Percentiles rank a stretch among this genome's conserved stretches.
phyloP scores from a whole-genome alignment of 2,329 filamentous ascomycete genomes.

The Erysiphe pulchra region DNA sequence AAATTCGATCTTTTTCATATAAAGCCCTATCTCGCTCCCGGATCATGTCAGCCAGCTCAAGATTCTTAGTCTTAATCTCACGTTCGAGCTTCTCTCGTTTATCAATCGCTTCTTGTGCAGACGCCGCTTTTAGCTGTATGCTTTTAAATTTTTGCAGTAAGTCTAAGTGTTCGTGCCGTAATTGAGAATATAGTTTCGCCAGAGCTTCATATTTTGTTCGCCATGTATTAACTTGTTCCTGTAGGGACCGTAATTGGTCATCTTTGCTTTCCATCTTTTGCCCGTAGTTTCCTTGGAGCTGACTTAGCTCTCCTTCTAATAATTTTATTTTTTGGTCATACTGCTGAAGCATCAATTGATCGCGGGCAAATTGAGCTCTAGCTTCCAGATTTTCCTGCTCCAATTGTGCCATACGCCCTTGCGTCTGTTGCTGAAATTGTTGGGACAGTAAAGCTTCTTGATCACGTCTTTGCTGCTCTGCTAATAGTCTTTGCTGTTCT shows the following conservation, averaged over 20 bases:
- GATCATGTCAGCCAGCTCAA: slow-evolving; percentile 98
- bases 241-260: slow-evolving; percentile 74
- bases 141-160: slow-evolving; percentile 89
- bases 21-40: slow-evolving; percentile 79
- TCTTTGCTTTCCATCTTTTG: slow-evolving; percentile 78
- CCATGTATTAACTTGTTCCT: slow-evolving; percentile 97
- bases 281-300: slow-evolving; percentile 59
- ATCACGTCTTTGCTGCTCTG: slow-evolving; percentile 72
- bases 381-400: slow-evolving; percentile 90
- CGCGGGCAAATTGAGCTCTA: slow-evolving; percentile 83
- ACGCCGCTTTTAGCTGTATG: slow-evolving; percentile 87
- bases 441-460: slow-evolving; percentile 76
- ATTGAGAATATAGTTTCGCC: slow-evolving; percentile 88
- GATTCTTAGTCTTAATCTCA: slow-evolving; percentile 96
- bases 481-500: slow-evolving; percentile 67
- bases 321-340: slow-evolving; percentile 90
- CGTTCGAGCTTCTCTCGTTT: slow-evolving; percentile 82
- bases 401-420: slow-evolving; percentile 82
- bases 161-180: slow-evolving; percentile 85
- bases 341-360: slow-evolving; percentile 89
- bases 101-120: slow-evolving; percentile 90
- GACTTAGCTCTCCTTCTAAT: slow-evolving; percentile 61
- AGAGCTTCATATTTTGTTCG: slow-evolving; percentile 88
- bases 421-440: slow-evolving; percentile 79
- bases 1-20: slow-evolving; percentile 75